phyloP scores from a whole-genome alignment of 805 yeast genomes.

The Candida bentonensis region DNA sequence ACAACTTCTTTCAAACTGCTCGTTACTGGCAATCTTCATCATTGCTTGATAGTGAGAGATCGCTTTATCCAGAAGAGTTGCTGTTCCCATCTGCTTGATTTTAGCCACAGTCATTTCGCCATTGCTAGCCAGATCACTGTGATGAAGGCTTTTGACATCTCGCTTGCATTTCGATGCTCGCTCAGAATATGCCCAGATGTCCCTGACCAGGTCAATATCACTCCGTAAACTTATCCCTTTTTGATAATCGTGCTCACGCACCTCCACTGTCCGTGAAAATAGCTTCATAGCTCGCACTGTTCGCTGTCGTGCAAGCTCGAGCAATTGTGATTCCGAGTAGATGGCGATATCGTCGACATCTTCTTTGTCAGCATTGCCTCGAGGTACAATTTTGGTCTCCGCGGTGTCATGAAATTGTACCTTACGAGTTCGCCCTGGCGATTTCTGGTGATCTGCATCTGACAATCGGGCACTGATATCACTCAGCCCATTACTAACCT shows the following conservation, averaged over 20 bases:
- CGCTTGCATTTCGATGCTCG: background rate
- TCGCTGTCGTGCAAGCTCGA: background rate
- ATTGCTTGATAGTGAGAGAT: background rate
- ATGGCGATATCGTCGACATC: too few species aligned
- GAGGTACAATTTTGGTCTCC: background rate
- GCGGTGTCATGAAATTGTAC: background rate
- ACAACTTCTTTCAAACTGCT: background rate
- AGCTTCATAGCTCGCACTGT: background rate
- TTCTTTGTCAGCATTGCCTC: conserved; percentile 1
- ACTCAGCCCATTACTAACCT: too few species aligned
- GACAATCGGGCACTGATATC: too few species aligned
- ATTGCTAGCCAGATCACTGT: background rate
- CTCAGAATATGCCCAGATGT: background rate
- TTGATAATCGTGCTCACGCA: background rate
- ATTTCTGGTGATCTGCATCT: too few species aligned
- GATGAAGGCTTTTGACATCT: background rate
- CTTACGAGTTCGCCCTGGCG: too few species aligned
- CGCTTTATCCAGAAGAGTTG: background rate
- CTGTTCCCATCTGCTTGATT: background rate
- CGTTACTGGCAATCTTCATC: background rate
- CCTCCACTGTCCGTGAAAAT: background rate
- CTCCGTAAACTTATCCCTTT: background rate
- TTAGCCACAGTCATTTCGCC: background rate
- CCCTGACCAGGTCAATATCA: background rate
- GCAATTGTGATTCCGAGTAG: background rate